phyloP scores from a whole-genome alignment of 106 monocot genomes.

The Amphibolis antarctica region DNA sequence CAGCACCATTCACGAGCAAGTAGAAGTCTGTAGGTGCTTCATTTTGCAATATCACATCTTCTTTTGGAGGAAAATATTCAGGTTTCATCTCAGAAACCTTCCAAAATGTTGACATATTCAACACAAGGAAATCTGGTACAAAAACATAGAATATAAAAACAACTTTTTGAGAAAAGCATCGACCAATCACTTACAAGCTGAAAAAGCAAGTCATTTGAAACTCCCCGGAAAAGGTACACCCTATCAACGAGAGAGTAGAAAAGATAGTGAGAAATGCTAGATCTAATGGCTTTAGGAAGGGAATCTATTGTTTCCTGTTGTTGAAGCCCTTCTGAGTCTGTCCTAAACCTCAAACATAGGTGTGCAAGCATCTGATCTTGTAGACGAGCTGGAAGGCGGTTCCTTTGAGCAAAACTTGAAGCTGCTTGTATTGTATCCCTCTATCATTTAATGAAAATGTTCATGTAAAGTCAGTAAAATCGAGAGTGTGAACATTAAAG shows the following conservation, averaged over 20 bases:
- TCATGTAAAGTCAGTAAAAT: background rate
- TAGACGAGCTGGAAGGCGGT: constrained; percentile 57
- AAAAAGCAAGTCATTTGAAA: constrained; percentile 74
- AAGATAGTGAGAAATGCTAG: constrained; percentile 79
- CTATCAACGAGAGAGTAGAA: constrained; percentile 64
- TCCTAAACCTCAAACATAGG: constrained; percentile 72
- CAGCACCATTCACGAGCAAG: constrained; percentile 58
- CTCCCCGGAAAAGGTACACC: constrained; percentile 69
- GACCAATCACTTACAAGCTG: constrained; percentile 44
- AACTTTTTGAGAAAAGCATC: too few relatives aligned
- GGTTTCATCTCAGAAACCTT: constrained; percentile 96
- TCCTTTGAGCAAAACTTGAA: constrained; percentile 70
- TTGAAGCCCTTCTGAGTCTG: constrained; percentile 87
- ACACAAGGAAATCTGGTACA: background rate
- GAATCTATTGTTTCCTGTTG: constrained; percentile 83
- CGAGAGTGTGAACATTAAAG: background rate
- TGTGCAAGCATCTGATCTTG: constrained; percentile 94
- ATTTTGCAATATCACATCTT: constrained; percentile 91
- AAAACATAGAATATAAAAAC: background rate
- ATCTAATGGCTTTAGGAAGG: constrained; percentile 79
- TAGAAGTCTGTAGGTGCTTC: constrained; percentile 96
- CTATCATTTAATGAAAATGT: constrained; percentile 15
- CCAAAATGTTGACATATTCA: background rate
- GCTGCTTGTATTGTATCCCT: constrained; percentile 96
- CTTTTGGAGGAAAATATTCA: constrained; percentile 90